phyloP scores from a whole-genome alignment of 768 basidiomycete species.

The Sarcodon aspratus region DNA sequence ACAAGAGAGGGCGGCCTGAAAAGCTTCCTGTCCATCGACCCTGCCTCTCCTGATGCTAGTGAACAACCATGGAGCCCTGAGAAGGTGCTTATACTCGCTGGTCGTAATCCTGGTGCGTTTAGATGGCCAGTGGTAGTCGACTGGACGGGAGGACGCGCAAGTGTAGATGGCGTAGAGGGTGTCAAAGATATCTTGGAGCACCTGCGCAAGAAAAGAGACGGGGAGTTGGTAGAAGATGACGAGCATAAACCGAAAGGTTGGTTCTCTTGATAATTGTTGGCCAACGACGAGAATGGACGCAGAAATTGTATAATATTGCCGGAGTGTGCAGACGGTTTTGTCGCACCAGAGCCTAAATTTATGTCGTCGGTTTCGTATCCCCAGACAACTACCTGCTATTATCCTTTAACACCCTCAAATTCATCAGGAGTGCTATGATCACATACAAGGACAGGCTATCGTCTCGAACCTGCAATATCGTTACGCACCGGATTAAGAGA shows the following conservation, averaged over 20 bases:
- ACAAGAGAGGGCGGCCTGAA: slow-evolving; percentile 21
- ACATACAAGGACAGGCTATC: too few species aligned
- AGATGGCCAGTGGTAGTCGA: slow-evolving; percentile 79
- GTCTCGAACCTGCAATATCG: too few species aligned
- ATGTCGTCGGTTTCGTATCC: too few species aligned
- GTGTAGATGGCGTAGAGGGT: slow-evolving; percentile 56
- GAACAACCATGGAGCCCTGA: slow-evolving; percentile 28
- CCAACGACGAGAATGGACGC: too few species aligned
- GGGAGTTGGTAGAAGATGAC: slow-evolving; percentile 38
- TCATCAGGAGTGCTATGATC: too few species aligned
- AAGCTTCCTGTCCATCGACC: slow-evolving; percentile 53
- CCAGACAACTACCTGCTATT: too few species aligned
- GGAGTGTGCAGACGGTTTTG: too few species aligned
- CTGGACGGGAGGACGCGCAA: slow-evolving; percentile 56
- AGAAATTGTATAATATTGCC: too few species aligned
- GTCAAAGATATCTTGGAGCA: slow-evolving; percentile 58
- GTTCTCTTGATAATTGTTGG: slow-evolving; percentile 7
- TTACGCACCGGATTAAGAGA: too few species aligned
- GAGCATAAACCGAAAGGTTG: slow-evolving; percentile 41
- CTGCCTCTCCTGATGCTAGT: slow-evolving; percentile 25
- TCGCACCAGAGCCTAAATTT: too few species aligned
- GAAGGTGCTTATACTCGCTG: slow-evolving; percentile 37
- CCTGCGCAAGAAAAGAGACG: slow-evolving; percentile 55
- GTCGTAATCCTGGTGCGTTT: slow-evolving; percentile 44
- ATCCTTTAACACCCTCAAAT: too few species aligned